A percentile compares a stretch with the other conserved stretches of the same genome.
These are phyloP conservation scores for Blastocystis sp. DNA, from an alignment of 352 stramenopile species.

Conservation along the genomic window DNA sequence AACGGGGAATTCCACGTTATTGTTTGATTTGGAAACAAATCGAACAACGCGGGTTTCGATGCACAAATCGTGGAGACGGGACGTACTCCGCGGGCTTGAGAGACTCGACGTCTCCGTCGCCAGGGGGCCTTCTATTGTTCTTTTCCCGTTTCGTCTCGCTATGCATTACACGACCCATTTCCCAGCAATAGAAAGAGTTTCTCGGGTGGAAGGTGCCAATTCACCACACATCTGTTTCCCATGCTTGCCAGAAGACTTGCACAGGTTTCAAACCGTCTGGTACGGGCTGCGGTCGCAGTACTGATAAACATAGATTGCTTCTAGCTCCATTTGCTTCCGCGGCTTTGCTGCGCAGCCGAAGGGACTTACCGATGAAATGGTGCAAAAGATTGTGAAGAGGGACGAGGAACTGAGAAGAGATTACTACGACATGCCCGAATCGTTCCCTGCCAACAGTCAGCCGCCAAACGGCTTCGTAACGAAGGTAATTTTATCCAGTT, in stretches of 20 bases:
- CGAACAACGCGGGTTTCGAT: no score
- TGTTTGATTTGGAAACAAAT: background rate
- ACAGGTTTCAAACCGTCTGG: no score
- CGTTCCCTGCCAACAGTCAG: conserved; percentile 23
- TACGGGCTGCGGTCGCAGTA: background rate
- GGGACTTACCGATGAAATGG: conserved; percentile 53
- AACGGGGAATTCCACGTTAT: background rate
- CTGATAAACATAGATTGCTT: background rate
- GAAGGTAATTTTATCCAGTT: conserved; percentile 20
- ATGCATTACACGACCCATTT: no score
- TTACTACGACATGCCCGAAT: conserved; percentile 49
- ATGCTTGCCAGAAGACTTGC: no score
- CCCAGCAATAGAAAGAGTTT: no score
- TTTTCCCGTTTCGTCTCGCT: no score
- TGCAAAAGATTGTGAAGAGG: conserved; percentile 63
- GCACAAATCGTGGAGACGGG: no score
- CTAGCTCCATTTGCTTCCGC: background rate
- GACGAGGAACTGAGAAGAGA: conserved; percentile 59
- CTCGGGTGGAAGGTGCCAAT: no score
- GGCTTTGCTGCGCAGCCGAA: conserved; percentile 36
- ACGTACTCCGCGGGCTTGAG: no score
- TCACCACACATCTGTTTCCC: no score
- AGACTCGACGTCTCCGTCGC: no score
- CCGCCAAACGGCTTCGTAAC: conserved; percentile 55
- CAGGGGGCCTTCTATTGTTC: no score